Conservation (phyloP, 2,329 filamentous ascomycete species). For the Botrytis deweyae region DNA sequence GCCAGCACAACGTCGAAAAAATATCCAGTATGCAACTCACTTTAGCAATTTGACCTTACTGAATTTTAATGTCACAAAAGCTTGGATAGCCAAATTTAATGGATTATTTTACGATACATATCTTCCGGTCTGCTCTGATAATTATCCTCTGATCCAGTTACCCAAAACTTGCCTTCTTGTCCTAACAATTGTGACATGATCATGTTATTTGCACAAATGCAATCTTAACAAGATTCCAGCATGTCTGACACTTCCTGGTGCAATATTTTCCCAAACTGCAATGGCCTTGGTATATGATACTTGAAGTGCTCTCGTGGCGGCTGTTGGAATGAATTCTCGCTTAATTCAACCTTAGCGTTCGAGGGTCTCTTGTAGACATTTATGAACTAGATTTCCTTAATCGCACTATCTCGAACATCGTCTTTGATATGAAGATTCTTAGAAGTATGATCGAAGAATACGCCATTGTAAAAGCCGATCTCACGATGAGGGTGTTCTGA, state of each 20-base stretch:
- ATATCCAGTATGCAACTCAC: not conserved
- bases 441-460: not conserved
- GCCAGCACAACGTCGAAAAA: not conserved
- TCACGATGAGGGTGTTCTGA: not conserved
- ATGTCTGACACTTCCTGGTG: not conserved
- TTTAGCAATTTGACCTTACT: rapidly evolving
- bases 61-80: not conserved
- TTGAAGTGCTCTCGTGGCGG: not conserved
- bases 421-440: too few species aligned
- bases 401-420: not conserved
- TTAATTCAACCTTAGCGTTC: not conserved
- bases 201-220: not conserved
- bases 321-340: too few species aligned
- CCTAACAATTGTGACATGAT: not conserved
- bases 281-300: not conserved
- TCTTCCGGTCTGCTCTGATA: not conserved
- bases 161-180: too few species aligned
- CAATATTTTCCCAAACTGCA: not conserved
- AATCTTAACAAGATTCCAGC: not conserved
- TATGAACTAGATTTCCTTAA: not conserved
- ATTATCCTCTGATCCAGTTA: not conserved
- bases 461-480: not conserved
- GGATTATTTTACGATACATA: not conserved
- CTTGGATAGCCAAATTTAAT: not conserved
- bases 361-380: not conserved